Percentiles rank a stretch among this genome's conserved stretches.
Evolutionary conservation across 176 grass and related monocot genomes (phyloP).

Genomic region (Cymbopogon citratus): DNA sequence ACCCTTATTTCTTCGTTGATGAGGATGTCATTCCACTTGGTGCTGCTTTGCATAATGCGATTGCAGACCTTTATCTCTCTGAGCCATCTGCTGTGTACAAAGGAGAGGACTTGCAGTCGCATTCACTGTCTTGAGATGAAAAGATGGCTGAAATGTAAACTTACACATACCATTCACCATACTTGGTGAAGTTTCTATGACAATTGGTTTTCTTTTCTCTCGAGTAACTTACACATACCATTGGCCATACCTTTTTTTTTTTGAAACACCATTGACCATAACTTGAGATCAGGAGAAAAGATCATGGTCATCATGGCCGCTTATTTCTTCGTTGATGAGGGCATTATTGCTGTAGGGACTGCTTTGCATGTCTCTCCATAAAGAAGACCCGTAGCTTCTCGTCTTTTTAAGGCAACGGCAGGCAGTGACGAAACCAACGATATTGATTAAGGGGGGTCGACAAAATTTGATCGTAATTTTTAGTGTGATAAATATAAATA

Average conservation of each 20-base stretch:
- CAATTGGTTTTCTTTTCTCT: background rate
- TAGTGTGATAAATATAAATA: too few species aligned
- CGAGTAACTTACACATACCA: too few species aligned
- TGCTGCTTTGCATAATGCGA: conserved; percentile 55
- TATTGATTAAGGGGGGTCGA: too few species aligned
- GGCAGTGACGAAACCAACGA: too few species aligned
- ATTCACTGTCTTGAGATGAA: background rate
- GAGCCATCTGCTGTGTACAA: background rate
- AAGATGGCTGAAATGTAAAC: background rate
- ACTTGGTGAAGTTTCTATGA: background rate
- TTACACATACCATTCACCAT: background rate
- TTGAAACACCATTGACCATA: too few species aligned
- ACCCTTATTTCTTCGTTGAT: conserved; percentile 66
- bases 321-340: conserved; percentile 74
- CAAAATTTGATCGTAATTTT: too few species aligned
- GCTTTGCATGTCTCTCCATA: conserved; percentile 30
- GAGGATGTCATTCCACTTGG: conserved; percentile 74
- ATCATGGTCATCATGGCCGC: conserved; percentile 60
- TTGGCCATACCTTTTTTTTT: too few species aligned
- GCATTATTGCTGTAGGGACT: conserved; percentile 61
- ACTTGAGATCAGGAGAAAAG: conserved; percentile 59
- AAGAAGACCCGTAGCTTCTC: background rate
- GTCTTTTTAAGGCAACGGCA: too few species aligned
- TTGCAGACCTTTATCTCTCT: conserved; percentile 55
- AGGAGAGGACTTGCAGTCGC: background rate